Conservation (phyloP, 148 eudicot genomes). For the Rhododendron henanense region DNA sequence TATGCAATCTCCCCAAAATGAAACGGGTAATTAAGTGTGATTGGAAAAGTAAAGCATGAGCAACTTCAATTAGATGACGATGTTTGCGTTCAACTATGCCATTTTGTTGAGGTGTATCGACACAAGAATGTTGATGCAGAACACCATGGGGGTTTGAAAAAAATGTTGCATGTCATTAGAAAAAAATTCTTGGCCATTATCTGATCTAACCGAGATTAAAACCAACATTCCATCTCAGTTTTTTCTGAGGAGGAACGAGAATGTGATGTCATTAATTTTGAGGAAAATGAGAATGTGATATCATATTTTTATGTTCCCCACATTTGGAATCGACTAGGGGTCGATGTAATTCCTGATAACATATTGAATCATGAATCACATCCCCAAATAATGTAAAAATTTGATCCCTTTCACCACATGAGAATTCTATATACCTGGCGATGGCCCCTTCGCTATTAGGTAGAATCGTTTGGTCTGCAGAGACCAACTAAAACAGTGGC, state of each 20-base stretch:
- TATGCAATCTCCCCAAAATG: background rate
- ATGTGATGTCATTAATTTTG: too few relatives aligned
- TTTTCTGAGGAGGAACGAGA: too few relatives aligned
- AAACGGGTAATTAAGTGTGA: background rate
- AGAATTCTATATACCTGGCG: too few relatives aligned
- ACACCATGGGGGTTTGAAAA: background rate
- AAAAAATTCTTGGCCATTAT: background rate
- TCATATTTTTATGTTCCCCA: too few relatives aligned
- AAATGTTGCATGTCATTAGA: background rate
- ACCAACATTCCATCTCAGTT: too few relatives aligned
- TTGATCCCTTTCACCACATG: too few relatives aligned
- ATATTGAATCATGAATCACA: too few relatives aligned
- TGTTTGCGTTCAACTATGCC: background rate
- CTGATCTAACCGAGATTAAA: background rate
- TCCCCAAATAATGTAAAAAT: too few relatives aligned
- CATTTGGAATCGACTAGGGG: too few relatives aligned
- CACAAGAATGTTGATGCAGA: background rate
- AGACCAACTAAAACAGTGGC: background rate
- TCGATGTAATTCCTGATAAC: too few relatives aligned
- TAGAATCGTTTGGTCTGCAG: slow-evolving; percentile 32
- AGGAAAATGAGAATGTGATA: too few relatives aligned
- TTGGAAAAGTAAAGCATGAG: background rate
- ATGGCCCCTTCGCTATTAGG: slow-evolving; percentile 35
- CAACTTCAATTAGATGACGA: background rate
- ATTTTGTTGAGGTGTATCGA: background rate